Evolutionary conservation across 768 basidiomycete species (phyloP), one percentile per base, ranked within the genome.

Genomic region (Crucibulum laeve): DNA sequence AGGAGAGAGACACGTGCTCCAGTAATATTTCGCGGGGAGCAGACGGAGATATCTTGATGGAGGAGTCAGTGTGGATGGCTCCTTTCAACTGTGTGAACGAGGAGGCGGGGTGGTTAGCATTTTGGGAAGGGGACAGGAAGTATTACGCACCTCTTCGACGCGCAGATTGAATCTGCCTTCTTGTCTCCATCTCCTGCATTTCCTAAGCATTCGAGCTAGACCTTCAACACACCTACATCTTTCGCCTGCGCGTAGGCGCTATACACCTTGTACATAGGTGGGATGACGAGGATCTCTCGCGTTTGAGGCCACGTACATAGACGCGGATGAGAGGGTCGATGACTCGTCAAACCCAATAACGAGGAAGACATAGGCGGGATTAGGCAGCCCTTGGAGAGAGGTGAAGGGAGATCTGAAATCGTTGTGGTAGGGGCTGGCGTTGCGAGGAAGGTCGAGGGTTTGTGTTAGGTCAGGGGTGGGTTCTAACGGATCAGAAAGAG

Each of bases 231-330:
- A 0, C 79, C 86, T 13, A 95, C 72, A 59, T 99, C 96, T 59
- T 99, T 99, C 36, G 97, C 84, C 56, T 96, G 87, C 7, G 95
- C 96, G 46, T 86, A 92, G 1, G 98, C 95, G 10, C 76, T 61
- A 65, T 98, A 97, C 95, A 98, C 98, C 14, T 95, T 95, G 59
- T 98, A 98, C 10, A 95, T 97, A 4, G 96, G 96, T 1, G 95
- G 95, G 1, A 88, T 91, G 25, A 79, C 85, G 57, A 98, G 62
- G 25, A 96, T 86, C 58, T 84, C 87, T 53, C 98, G 94, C 73
- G 1, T 63, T 50, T 2, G 96, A 96, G 1, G 65, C 67, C 52
- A 94, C 93, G 49, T 87, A 84, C 25, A 98, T 81, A 14, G 38
- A 98, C 70, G 43, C 98, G 69, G 59, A 98, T 96, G 52, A 98